Base-by-base conservation (phyloP, 2,329 filamentous ascomycete species). In the Blastomyces emzantsi region DNA sequence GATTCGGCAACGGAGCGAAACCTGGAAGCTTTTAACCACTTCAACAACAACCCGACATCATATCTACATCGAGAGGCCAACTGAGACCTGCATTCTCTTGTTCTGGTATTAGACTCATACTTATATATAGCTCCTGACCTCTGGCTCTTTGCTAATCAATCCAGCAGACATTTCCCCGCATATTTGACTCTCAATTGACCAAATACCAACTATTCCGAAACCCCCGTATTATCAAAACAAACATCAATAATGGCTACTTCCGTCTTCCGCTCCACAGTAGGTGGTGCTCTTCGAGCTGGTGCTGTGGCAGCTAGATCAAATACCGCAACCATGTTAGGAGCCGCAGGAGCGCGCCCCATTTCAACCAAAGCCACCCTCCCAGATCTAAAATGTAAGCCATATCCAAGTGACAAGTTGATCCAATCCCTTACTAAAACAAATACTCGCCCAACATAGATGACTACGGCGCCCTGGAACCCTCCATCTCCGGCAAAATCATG, bases 301-400 rank as follows among this genome's bases (percentile, higher is more conserved):
- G 84, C 85, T 72, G 81, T 76, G 66, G 70, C 75, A 68, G 71
- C 74, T 69, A 70, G 68, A 55, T 65, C 85, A 64, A 85, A 84
- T 74, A 82, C 83, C 67, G 78, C 82, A 63, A 74, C 76, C 72
- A 83, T 85, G 70, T 85, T 87, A 73, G 81, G 83, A 65, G 80
- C 90, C 73, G 86, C 88, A 68, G 85, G 86, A 77, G 88, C 87
- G 70, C 89, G 84, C 74, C 95, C 95, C 73, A 83, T 88, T 70
- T 87, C 92, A 72, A 87, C 86, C 79, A 97, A 97, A 83, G 93
- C 90, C 61, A 96, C 92, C 52, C 88, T 99, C 52, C 94, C 94
- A 67, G 92, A 97, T 73, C 87, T 97, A 15, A 75, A 85, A 71
- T 92, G 88, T 90, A 82, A 33, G 58, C 43, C 25, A n/a, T 11